These are phyloP conservation scores for Rostrohypoxylon terebratum DNA, from an alignment of 495 filamentous ascomycete species.

Conservation along the genomic window DNA sequence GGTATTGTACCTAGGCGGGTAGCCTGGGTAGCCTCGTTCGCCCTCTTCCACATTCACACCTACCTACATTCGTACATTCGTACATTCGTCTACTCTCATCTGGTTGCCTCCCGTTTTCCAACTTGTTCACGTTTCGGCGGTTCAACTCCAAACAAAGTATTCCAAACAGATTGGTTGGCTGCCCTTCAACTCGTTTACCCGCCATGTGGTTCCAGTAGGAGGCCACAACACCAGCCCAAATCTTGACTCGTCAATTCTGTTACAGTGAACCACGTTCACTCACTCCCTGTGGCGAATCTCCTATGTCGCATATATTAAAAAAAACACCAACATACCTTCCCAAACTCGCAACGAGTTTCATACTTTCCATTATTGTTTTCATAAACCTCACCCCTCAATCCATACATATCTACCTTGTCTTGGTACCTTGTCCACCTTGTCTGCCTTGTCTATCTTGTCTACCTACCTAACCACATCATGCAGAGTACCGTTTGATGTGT, in stretches of 20 bases:
- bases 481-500: background rate
- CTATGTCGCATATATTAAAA: background rate
- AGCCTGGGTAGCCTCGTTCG: background rate
- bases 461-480: background rate
- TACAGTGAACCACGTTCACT: background rate
- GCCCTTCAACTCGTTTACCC: background rate
- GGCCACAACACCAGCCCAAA: background rate
- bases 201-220: conserved; percentile 35
- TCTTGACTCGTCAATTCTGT: background rate
- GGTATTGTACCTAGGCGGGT: background rate
- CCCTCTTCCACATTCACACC: no score
- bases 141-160: conserved; percentile 9
- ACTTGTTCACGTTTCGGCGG: no score
- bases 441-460: background rate
- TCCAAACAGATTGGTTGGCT: conserved; percentile 25
- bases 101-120: conserved; percentile 6
- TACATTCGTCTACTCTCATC: background rate
- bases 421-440: background rate
- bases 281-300: background rate
- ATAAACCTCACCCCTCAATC: background rate
- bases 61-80: no score
- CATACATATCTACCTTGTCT: no score
- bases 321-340: background rate
- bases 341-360: background rate
- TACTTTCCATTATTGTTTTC: background rate